phyloP scores from a whole-genome alignment of 768 basidiomycete genomes.

The Polyporus arcularius region DNA sequence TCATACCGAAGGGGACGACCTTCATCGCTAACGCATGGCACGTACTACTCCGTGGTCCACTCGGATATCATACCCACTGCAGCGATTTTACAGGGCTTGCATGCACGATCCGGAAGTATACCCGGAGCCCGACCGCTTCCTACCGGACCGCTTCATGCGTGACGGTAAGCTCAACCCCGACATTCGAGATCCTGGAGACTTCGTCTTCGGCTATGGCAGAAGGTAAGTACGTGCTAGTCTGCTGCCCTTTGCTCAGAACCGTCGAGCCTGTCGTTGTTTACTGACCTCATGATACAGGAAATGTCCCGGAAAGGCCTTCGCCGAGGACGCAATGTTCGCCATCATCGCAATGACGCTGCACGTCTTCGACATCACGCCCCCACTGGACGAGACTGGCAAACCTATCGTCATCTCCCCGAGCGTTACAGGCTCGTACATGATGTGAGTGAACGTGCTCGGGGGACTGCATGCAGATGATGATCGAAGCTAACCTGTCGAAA shows the following conservation, averaged over 20 bases:
- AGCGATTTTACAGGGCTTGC: slow-evolving; percentile 4
- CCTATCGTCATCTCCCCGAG: background rate
- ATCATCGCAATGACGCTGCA: slow-evolving; percentile 7
- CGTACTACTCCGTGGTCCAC: background rate
- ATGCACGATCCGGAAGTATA: slow-evolving; percentile 4
- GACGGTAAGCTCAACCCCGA: background rate
- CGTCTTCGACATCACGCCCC: background rate
- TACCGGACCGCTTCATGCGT: slow-evolving; percentile 11
- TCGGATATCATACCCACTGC: background rate
- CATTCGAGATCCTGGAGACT: slow-evolving; percentile 6
- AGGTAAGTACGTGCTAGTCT: background rate
- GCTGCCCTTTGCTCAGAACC: background rate
- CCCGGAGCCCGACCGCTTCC: slow-evolving; percentile 7
- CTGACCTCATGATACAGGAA: background rate
- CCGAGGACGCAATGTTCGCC: slow-evolving; percentile 8
- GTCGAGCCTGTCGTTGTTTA: no score
- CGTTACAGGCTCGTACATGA: background rate
- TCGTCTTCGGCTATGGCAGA: slow-evolving; percentile 15
- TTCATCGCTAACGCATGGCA: background rate
- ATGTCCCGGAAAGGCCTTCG: slow-evolving; percentile 11
- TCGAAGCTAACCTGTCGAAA: background rate
- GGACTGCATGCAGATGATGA: no score
- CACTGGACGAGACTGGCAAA: slow-evolving; percentile 3
- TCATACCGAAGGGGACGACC: slow-evolving; percentile 28
- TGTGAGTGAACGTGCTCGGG: background rate